A percentile compares a stretch with the other conserved stretches of the same genome.
Evolutionary conservation across 345 rosid species (phyloP).

Genomic region (Kandelia obovata): DNA sequence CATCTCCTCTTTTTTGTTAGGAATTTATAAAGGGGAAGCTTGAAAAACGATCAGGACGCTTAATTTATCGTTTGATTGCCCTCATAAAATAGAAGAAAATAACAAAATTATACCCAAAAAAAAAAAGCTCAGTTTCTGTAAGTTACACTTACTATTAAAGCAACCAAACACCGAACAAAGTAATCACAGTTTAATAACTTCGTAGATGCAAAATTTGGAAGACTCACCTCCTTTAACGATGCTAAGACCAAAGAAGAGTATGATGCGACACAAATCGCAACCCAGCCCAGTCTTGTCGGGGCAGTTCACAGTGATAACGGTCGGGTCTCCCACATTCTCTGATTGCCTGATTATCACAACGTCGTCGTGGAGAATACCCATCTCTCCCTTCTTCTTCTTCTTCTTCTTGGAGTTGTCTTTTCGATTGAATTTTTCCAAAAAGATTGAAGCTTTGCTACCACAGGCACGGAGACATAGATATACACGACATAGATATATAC

Average conservation of each 20-base stretch:
- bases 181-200: too few relatives aligned
- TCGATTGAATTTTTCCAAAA: background rate
- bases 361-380: slow-evolving; percentile 84
- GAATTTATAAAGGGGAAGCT: too few relatives aligned
- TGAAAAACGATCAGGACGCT: too few relatives aligned
- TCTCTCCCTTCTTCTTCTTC: slow-evolving; percentile 19
- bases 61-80: too few relatives aligned
- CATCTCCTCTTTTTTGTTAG: background rate
- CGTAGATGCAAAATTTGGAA: too few relatives aligned
- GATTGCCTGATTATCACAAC: slow-evolving; percentile 69
- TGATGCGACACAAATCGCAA: slow-evolving; percentile 85
- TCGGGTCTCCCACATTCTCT: slow-evolving; percentile 71
- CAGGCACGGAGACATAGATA: background rate
- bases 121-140: too few relatives aligned
- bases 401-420: background rate
- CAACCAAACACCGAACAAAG: too few relatives aligned
- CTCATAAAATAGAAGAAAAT: too few relatives aligned
- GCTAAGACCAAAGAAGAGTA: slow-evolving; percentile 87
- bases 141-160: too few relatives aligned
- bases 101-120: too few relatives aligned
- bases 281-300: slow-evolving; percentile 98
- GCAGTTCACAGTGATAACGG: slow-evolving; percentile 78
- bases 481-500: background rate
- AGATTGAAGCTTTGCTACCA: background rate
- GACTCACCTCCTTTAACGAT: slow-evolving; percentile 78